Evolutionary conservation across 352 stramenopile species (phyloP).

Genomic region (Globisporangium heterothallicum): DNA sequence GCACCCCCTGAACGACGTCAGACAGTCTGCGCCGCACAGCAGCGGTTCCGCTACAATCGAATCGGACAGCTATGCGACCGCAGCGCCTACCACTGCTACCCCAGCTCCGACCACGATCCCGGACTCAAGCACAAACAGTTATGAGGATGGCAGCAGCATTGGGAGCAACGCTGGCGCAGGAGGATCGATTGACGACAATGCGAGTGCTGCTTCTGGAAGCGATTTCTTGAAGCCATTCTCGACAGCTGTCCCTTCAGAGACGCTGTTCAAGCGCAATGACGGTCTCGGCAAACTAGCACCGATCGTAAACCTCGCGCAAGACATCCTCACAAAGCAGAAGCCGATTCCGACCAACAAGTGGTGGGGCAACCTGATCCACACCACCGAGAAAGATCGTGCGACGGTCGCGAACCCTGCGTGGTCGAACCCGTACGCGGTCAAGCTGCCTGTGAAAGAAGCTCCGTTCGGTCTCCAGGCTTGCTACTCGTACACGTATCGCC

Average conservation of each 20-base stretch:
- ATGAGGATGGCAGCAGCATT: not conserved
- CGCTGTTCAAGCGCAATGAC: conserved; percentile 38
- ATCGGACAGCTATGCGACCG: not conserved
- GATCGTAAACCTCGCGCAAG: conserved; percentile 51
- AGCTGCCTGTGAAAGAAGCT: conserved; percentile 28
- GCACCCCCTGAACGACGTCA: conserved; percentile 7
- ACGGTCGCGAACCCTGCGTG: conserved; percentile 45
- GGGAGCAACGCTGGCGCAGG: too few species aligned
- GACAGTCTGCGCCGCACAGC: conserved; percentile 2
- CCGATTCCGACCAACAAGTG: conserved; percentile 78
- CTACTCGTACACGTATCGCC: conserved; percentile 60
- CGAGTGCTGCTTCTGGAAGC: not conserved
- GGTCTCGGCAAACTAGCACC: conserved; percentile 40
- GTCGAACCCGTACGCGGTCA: conserved; percentile 65
- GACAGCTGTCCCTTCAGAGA: conserved; percentile 30
- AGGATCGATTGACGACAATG: not conserved
- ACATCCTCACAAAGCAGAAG: conserved; percentile 30
- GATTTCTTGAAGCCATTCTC: conserved; percentile 34
- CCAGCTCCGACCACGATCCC: not conserved
- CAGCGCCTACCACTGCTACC: not conserved
- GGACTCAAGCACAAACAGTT: not conserved
- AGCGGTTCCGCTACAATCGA: not conserved
- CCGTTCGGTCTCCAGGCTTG: conserved; percentile 50
- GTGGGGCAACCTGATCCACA: conserved; percentile 76
- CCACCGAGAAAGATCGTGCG: conserved; percentile 30